These are phyloP conservation scores for Asclepias syriaca DNA, from an alignment of 257 asterid species.

Conservation along the genomic window DNA sequence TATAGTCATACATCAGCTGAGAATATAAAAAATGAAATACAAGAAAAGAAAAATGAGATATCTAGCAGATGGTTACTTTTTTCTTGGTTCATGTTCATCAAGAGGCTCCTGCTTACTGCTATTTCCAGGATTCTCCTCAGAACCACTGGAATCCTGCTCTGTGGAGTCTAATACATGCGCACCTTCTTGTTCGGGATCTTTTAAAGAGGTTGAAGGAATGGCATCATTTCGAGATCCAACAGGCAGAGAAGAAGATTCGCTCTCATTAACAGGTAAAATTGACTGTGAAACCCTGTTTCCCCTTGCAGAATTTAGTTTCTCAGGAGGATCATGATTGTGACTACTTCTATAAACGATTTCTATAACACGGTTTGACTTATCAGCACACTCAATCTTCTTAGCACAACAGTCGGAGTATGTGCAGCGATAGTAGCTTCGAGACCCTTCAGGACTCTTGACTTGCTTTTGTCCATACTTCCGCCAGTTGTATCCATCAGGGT, in stretches of 20 bases:
- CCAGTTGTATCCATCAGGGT: slow-evolving; percentile 87
- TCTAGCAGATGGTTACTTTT: slow-evolving; percentile 33
- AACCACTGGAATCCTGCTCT: slow-evolving; percentile 50
- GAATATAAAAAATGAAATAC: slow-evolving; percentile 5
- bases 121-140: slow-evolving; percentile 49
- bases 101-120: slow-evolving; percentile 39
- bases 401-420: slow-evolving; percentile 69
- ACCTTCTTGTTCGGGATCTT: slow-evolving; percentile 33
- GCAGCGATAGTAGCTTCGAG: slow-evolving; percentile 93
- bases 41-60: slow-evolving; percentile 7
- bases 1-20: slow-evolving; percentile 1
- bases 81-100: slow-evolving; percentile 52
- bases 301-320: slow-evolving; percentile 41
- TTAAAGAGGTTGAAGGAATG: slow-evolving; percentile 38
- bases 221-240: slow-evolving; percentile 24
- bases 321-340: slow-evolving; percentile 92
- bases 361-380: slow-evolving; percentile 42
- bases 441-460: slow-evolving; percentile 94
- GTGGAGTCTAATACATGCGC: slow-evolving; percentile 30
- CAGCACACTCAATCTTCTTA: slow-evolving; percentile 84
- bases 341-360: slow-evolving; percentile 71
- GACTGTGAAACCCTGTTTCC: slow-evolving; percentile 39
- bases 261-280: slow-evolving; percentile 30
- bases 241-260: slow-evolving; percentile 28
- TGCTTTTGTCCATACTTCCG: slow-evolving; percentile 96